Conservation (phyloP, 1,284 basidiomycete genomes). For the Ustilago sp. region DNA sequence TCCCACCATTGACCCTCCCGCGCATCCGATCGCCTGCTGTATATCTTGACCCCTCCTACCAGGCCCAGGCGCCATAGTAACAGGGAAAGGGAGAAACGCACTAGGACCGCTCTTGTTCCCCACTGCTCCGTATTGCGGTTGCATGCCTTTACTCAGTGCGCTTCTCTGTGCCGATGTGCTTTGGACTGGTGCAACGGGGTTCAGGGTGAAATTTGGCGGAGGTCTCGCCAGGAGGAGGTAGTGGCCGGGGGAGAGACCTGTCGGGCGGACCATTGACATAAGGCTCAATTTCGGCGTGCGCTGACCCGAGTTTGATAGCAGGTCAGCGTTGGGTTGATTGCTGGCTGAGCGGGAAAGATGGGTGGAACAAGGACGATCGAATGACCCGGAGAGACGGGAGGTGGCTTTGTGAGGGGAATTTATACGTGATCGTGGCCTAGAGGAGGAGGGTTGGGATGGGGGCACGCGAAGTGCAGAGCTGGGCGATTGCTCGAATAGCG, state of each 20-base stretch:
- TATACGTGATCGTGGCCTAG: slow-evolving; percentile 35
- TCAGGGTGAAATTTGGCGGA: slow-evolving; percentile 28
- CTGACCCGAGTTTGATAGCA: slow-evolving; percentile 16
- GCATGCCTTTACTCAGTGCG: slow-evolving; percentile 1
- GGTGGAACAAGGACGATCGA: slow-evolving; percentile 20
- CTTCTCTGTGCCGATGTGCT: not conserved
- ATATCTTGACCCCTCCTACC: not conserved
- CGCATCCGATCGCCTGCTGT: not conserved
- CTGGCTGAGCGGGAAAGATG: slow-evolving; percentile 29
- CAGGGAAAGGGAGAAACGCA: slow-evolving; percentile 27
- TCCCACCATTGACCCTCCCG: not conserved
- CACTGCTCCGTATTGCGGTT: slow-evolving; percentile 19
- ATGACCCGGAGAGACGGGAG: slow-evolving; percentile 27
- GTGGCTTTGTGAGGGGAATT: slow-evolving; percentile 33
- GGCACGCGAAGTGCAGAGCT: slow-evolving; percentile 34
- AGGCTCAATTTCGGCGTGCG: slow-evolving; percentile 43
- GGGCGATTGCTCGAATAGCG: slow-evolving; percentile 10
- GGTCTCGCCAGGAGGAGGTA: slow-evolving; percentile 43
- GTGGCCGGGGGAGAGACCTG: slow-evolving; percentile 42
- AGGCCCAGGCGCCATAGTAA: slow-evolving; percentile 4
- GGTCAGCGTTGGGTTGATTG: slow-evolving; percentile 9
- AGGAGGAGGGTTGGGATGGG: not conserved
- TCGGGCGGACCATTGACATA: slow-evolving; percentile 40
- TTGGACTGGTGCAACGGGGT: slow-evolving; percentile 7
- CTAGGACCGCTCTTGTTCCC: slow-evolving; percentile 5